Evolutionary conservation across 2,329 filamentous ascomycete genomes (phyloP).

Genomic region (Arthrobotrys sinensis): DNA sequence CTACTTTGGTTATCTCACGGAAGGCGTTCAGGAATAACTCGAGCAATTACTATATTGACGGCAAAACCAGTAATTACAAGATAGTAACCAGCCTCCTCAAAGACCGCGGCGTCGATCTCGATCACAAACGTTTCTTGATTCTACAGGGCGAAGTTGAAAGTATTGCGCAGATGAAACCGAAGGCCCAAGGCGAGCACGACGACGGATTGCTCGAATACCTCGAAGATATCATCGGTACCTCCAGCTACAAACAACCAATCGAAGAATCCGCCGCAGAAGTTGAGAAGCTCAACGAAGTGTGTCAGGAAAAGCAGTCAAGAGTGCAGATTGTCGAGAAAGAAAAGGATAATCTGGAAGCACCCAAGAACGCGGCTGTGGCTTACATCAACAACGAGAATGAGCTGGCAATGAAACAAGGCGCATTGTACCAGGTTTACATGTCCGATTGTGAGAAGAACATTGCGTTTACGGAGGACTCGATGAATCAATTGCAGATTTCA

Average conservation of each 20-base stretch:
- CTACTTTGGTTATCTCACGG: constrained; percentile 87
- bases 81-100: constrained; percentile 88
- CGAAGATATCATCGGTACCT: constrained; percentile 98
- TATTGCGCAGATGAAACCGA: constrained; percentile 99
- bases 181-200: constrained; percentile 93
- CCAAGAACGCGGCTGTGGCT: constrained; percentile 93
- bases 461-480: constrained; percentile 88
- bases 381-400: constrained; percentile 96
- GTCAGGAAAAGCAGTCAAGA: constrained; percentile 92
- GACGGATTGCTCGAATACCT: constrained; percentile 96
- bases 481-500: constrained; percentile 88
- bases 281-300: constrained; percentile 93
- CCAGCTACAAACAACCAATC: constrained; percentile 97
- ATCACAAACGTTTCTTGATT: constrained; percentile 98
- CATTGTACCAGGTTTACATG: constrained; percentile 92
- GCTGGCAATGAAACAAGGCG: constrained; percentile 87
- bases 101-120: constrained; percentile 90
- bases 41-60: constrained; percentile 98
- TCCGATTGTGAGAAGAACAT: constrained; percentile 91
- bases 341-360: constrained; percentile 91
- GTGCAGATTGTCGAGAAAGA: constrained; percentile 99
- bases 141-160: constrained; percentile 98
- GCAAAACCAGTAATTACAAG: constrained; percentile 90
- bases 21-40: constrained; percentile 97
- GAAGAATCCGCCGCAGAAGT: constrained; percentile 93